Percentiles rank a stretch among this genome's conserved stretches.
phyloP scores from a whole-genome alignment of 192 early-diverging fungal genomes.

The Dissophora ornata region DNA sequence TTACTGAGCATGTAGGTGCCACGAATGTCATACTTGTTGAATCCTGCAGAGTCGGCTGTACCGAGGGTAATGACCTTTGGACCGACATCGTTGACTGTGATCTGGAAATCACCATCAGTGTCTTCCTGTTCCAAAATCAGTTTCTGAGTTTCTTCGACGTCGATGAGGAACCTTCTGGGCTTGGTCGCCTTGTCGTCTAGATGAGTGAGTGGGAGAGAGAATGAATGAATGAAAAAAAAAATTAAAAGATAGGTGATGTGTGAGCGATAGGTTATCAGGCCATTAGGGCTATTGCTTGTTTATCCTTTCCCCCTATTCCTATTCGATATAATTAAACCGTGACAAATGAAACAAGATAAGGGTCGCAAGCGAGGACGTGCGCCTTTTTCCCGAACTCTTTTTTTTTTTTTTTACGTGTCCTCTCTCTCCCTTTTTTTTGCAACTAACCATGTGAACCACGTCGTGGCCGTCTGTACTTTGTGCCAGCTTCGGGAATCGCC shows the following conservation, averaged over 20 bases:
- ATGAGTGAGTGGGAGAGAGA: background rate
- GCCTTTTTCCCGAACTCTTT: no score
- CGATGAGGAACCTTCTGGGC: slow-evolving; percentile 83
- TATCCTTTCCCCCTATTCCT: no score
- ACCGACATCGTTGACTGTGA: slow-evolving; percentile 91
- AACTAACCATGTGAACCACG: slow-evolving; percentile 64
- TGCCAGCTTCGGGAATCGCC: slow-evolving; percentile 39
- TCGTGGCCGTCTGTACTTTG: slow-evolving; percentile 58
- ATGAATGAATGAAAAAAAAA: no score
- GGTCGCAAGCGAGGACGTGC: no score
- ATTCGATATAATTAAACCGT: no score
- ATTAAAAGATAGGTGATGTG: no score
- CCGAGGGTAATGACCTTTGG: slow-evolving; percentile 90
- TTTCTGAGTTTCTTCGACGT: slow-evolving; percentile 85
- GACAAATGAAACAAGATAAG: no score
- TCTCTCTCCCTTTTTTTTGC: no score
- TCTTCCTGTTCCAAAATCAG: slow-evolving; percentile 92
- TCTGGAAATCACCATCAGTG: slow-evolving; percentile 94
- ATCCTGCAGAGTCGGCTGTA: slow-evolving; percentile 88
- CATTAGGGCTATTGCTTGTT: no score
- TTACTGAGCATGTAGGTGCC: slow-evolving; percentile 97
- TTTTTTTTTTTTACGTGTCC: no score
- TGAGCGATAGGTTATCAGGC: no score
- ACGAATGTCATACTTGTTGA: slow-evolving; percentile 88
- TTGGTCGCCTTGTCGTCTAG: slow-evolving; percentile 71